These are phyloP conservation scores for Boletellus deceptivus DNA, from an alignment of 1,284 basidiomycete species.

Conservation along the genomic window DNA sequence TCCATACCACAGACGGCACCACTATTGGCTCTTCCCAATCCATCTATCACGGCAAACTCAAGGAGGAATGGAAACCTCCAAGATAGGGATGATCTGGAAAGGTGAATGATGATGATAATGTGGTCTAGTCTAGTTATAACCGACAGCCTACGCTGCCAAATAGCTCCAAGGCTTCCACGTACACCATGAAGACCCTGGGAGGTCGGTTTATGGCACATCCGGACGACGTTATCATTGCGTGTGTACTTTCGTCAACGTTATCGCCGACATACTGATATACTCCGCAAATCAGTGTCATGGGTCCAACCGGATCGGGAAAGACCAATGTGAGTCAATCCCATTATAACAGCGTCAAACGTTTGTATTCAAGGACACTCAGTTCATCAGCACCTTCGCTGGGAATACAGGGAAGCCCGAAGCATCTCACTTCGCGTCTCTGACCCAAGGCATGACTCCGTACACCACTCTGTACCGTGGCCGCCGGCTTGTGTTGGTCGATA, in stretches of 20 bases:
- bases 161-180: no score
- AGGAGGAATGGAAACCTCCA: no score
- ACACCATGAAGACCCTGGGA: no score
- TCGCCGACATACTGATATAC: background rate
- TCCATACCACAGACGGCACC: no score
- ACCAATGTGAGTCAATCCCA: background rate
- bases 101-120: no score
- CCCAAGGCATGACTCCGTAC: slow-evolving; percentile 8
- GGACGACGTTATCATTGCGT: background rate
- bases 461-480: background rate
- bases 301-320: background rate
- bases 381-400: slow-evolving; percentile 16
- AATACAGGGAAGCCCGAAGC: background rate
- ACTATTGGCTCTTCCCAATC: no score
- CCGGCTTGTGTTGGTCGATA: slow-evolving; percentile 23
- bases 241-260: no score
- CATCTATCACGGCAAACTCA: no score
- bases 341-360: no score
- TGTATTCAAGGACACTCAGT: slow-evolving; percentile 2
- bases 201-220: background rate
- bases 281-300: background rate
- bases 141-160: no score
- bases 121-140: no score
- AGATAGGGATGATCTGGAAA: no score
- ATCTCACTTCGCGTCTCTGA: slow-evolving; percentile 8